Conservation (phyloP, 2,329 filamentous ascomycete genomes). For the Rhinocladiella similis region DNA sequence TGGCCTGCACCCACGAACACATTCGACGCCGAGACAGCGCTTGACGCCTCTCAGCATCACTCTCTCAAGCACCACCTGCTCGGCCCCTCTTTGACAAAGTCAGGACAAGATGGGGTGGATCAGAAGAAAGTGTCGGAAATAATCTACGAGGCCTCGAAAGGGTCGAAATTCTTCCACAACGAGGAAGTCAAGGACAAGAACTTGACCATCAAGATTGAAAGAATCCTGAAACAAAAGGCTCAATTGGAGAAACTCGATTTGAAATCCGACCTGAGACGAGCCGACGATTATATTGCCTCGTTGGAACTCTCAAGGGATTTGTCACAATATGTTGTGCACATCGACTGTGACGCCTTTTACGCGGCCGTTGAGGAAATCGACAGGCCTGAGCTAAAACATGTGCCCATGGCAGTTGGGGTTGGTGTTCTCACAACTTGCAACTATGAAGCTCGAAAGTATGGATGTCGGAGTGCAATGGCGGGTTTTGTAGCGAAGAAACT, state of each 20-base stretch:
- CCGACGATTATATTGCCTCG: conserved; percentile 77
- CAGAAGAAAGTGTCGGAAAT: conserved; percentile 93
- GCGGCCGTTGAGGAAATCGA: conserved; percentile 87
- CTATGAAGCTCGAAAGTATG: conserved; percentile 85
- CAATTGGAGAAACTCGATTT: conserved; percentile 76
- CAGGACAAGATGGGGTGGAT: conserved; percentile 90
- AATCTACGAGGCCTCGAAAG: conserved; percentile 95
- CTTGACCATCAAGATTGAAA: conserved; percentile 81
- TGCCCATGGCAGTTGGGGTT: conserved; percentile 88
- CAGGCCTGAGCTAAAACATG: conserved; percentile 76
- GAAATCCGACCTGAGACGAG: conserved; percentile 68
- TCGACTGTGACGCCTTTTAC: conserved; percentile 98
- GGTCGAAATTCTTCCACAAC: conserved; percentile 92
- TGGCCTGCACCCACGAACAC: neutral
- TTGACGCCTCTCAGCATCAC: conserved; percentile 43
- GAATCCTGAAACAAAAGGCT: conserved; percentile 72
- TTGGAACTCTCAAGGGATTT: conserved; percentile 79
- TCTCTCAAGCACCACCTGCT: conserved; percentile 88
- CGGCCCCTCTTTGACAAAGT: conserved; percentile 88
- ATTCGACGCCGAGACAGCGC: conserved; percentile 2
- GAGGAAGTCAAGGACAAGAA: conserved; percentile 80
- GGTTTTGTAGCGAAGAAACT: conserved; percentile 93
- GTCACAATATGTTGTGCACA: conserved; percentile 80
- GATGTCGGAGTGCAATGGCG: conserved; percentile 93
- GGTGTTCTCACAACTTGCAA: conserved; percentile 74